A percentile compares a stretch with the other conserved stretches of the same genome.
Evolutionary conservation across 192 early-diverging fungal genomes (phyloP).

Genomic region (Funneliformis mosseae): DNA sequence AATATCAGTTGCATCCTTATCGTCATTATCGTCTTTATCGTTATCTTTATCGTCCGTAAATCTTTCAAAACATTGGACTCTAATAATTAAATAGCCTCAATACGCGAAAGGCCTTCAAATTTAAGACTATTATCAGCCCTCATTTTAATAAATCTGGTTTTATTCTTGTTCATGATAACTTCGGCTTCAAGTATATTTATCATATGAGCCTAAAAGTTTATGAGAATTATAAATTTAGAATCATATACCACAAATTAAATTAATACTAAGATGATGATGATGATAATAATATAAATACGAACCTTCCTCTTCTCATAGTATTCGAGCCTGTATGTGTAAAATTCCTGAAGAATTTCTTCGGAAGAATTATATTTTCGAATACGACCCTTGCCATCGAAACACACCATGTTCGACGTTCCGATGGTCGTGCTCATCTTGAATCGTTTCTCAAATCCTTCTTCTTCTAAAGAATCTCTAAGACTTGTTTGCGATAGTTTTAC

Average conservation of each 20-base stretch:
- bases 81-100: slow-evolving; percentile 74
- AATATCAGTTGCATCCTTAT: slow-evolving; percentile 48
- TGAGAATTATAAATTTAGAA: no score
- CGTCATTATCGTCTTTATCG: slow-evolving; percentile 45
- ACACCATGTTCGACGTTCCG: slow-evolving; percentile 89
- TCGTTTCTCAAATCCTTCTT: slow-evolving; percentile 81
- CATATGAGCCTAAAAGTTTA: no score
- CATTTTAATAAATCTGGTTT: slow-evolving; percentile 87
- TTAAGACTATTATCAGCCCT: slow-evolving; percentile 82
- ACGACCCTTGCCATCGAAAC: slow-evolving; percentile 86
- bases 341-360: slow-evolving; percentile 84
- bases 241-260: no score
- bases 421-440: slow-evolving; percentile 79
- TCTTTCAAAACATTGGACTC: slow-evolving; percentile 64
- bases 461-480: slow-evolving; percentile 69
- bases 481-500: slow-evolving; percentile 68
- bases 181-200: slow-evolving; percentile 67
- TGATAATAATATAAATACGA: no score
- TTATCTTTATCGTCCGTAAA: slow-evolving; percentile 37
- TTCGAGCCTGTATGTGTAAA: slow-evolving; percentile 79
- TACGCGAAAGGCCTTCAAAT: slow-evolving; percentile 86
- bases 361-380: slow-evolving; percentile 80
- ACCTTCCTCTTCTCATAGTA: slow-evolving; percentile 92
- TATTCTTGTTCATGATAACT: slow-evolving; percentile 76
- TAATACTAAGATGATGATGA: no score